phyloP scores from a whole-genome alignment of 768 basidiomycete genomes.

The Rossbeevera mucosa region DNA sequence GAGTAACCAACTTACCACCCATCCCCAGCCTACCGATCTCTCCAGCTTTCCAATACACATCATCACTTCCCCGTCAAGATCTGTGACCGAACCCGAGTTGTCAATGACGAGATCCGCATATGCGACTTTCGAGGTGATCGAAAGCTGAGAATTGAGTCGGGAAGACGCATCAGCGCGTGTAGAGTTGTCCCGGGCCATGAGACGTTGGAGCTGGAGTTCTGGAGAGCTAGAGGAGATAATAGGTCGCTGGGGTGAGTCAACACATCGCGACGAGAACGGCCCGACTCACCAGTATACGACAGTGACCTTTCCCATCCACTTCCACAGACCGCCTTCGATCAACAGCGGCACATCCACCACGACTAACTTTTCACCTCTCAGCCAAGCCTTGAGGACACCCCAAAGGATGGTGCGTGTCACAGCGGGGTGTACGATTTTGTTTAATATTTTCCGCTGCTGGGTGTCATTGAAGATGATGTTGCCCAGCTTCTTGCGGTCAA shows the following conservation, averaged over 20 bases:
- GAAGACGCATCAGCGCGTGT: constrained; percentile 62
- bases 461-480: constrained; percentile 80
- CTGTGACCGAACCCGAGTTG: constrained; percentile 73
- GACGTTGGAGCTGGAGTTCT: constrained; percentile 77
- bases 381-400: constrained; percentile 65
- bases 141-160: constrained; percentile 75
- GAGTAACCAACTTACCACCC: constrained; percentile 59
- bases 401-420: constrained; percentile 76
- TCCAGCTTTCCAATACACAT: constrained; percentile 41
- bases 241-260: background rate
- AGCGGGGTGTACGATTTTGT: constrained; percentile 86
- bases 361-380: constrained; percentile 71
- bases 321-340: constrained; percentile 84
- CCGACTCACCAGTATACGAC: constrained; percentile 83
- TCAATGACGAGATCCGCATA: constrained; percentile 87
- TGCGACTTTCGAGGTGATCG: constrained; percentile 71
- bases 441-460: constrained; percentile 64
- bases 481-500: constrained; percentile 83
- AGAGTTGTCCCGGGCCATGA: constrained; percentile 71
- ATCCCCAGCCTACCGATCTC: constrained; percentile 49
- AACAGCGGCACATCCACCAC: constrained; percentile 90
- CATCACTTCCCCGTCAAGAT: constrained; percentile 50
- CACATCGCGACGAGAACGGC: background rate
- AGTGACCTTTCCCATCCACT: constrained; percentile 75
- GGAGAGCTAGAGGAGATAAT: constrained; percentile 52